Base-by-base conservation (phyloP, 2,329 filamentous ascomycete species). In the Epichloe typhina region DNA sequence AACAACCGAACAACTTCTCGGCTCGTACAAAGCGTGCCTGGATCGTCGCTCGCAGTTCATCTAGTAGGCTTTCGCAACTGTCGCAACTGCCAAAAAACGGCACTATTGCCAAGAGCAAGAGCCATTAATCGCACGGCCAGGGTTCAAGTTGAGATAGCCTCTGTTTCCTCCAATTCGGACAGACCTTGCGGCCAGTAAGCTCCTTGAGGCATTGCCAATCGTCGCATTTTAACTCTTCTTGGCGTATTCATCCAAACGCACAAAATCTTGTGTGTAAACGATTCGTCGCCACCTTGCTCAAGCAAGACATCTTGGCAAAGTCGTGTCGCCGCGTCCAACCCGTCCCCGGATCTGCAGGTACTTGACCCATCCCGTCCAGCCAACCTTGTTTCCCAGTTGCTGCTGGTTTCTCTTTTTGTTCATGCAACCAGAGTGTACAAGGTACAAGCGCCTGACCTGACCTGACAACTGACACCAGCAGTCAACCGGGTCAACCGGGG, bases 261-360 rank as follows among this genome's bases (percentile, higher is more conserved):
- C 17, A 15, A 8, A n/a, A 45, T 15, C 35, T 33, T 19, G 35
- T 17, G 42, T 43, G 43, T 36, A 45, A 17, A 19, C 41, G 15
- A 46, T 41, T 36, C 13, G 33, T 38, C 33, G 38, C 41, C 50
- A 52, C 35, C 19, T 21, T 9, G 51, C 12, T 47, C 31, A 39
- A 17, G 11, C 38, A 31, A 39, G 37, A 33, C 50, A 40, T 41
- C 50, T 46, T 46, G 36, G 41, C 47, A 43, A 21, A 39, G 40
- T 31, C 48, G 41, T 45, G 40, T 45, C 36, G 33, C 26, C 49
- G 38, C 38, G 50, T 51, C 44, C 45, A 39, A 51, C 4, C 50
- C 54, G 52, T 51, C 50, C 46, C 51, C 49, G 56, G 55, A 58
- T 55, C 56, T 58, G 56, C 55, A 59, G 56, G 56, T 53, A 57